Base-by-base conservation (phyloP, 2,329 filamentous ascomycete genomes). In the Gremmenia infestans region DNA sequence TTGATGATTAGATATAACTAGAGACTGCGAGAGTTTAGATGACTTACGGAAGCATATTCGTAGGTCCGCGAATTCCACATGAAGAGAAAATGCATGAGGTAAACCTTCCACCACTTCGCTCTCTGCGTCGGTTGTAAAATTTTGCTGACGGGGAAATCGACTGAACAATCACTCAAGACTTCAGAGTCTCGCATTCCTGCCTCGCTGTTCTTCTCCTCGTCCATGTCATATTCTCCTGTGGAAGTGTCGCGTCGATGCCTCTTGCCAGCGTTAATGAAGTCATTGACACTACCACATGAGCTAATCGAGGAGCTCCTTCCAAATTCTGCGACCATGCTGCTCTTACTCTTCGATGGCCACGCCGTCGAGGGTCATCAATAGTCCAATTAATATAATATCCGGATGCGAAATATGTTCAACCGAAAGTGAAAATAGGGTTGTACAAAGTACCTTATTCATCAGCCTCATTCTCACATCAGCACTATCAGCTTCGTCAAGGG, bases 51-150 rank as follows among this genome's bases (percentile, higher is more conserved):
- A n/a, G 76, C 78, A 56, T 81, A 81, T 63, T 81, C 78, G 58
- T 80, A 81, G 45, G 75, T 74, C 46, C 79, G 75, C 5, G 77
- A 75, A 63, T 81, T 81, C 78, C 78, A 81, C 54, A 77, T 77
- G 17, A 79, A 81, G 9, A 81, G 68, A 50, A 76, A 75, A 65
- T 81, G 78, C 19, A 78, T 79, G 28, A 74, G 60, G 59, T 81
- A 82, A 9, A 80, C 64, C 47, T 69, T 69, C 53, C 65, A 63
- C 61, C 61, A 63, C 40, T 58, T 61, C 50, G 23, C 54, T 25
- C 51, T 56, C 39, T 57, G 49, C 11, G 19, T 25, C 19, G 9
- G 15, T 45, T 22, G n/a, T 5, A 5, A 8, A 11, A 5, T 7
- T 2, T 17, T 45, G 42, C 19, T 14, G 5, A 12, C 15, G 11